Conservation (phyloP, 345 rosid species). For the Salix suchowensis region DNA sequence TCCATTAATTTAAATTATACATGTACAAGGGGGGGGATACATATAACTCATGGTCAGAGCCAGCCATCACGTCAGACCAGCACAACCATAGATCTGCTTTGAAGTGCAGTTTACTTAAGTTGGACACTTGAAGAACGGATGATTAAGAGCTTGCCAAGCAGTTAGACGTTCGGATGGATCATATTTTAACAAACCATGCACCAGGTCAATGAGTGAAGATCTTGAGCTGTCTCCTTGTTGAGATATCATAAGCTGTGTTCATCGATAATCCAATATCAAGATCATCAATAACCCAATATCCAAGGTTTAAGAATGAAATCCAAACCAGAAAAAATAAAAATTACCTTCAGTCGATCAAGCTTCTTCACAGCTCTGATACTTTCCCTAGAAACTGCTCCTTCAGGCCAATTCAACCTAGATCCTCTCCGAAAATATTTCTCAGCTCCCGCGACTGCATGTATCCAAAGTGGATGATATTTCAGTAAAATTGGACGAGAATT, state of each 20-base stretch:
- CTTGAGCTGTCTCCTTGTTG: slow-evolving; percentile 44
- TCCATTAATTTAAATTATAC: not conserved
- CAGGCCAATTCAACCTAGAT: slow-evolving; percentile 72
- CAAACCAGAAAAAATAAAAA: not conserved
- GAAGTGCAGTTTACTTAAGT: slow-evolving; percentile 16
- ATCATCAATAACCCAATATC: not conserved
- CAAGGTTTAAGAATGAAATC: not conserved
- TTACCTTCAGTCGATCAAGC: slow-evolving; percentile 58
- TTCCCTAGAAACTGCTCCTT: slow-evolving; percentile 74
- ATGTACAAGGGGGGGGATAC: not conserved
- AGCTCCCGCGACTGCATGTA: slow-evolving; percentile 53
- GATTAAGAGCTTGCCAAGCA: slow-evolving; percentile 62
- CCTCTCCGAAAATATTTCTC: slow-evolving; percentile 72
- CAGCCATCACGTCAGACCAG: not conserved
- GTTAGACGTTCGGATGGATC: slow-evolving; percentile 73
- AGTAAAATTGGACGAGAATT: not conserved
- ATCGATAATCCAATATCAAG: not conserved
- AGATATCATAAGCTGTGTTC: slow-evolving; percentile 54
- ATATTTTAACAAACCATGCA: slow-evolving; percentile 55
- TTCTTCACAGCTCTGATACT: slow-evolving; percentile 79
- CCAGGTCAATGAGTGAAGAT: slow-evolving; percentile 41
- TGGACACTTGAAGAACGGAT: slow-evolving; percentile 52
- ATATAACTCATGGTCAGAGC: not conserved
- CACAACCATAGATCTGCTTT: not conserved
- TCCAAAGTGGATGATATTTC: not conserved